Conservation (phyloP, 257 asterid species). For the Misopates orontium region DNA sequence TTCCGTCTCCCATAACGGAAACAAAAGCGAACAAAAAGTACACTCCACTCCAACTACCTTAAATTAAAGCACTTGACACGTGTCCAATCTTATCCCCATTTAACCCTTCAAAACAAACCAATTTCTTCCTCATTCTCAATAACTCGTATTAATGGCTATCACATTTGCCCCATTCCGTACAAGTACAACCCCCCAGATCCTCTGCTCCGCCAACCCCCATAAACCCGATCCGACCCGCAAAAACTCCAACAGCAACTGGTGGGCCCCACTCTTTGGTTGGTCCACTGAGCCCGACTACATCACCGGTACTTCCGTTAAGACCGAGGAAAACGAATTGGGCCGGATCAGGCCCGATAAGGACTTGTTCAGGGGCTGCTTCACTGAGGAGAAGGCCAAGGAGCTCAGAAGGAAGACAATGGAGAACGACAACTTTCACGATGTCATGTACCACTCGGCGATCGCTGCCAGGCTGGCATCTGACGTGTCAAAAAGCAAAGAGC, state of each 20-base stretch:
- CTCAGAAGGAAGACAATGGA: slow-evolving; percentile 38
- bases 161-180: slow-evolving; percentile 8
- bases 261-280: background rate
- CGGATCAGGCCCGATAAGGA: slow-evolving; percentile 15
- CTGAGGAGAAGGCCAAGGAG: slow-evolving; percentile 49
- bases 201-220: slow-evolving; percentile 20
- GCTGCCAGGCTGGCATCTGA: slow-evolving; percentile 48
- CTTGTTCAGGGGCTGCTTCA: slow-evolving; percentile 19
- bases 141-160: background rate
- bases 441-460: slow-evolving; percentile 51
- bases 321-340: background rate
- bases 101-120: too few relatives aligned
- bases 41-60: too few relatives aligned
- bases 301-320: background rate
- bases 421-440: slow-evolving; percentile 40
- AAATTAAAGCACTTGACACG: too few relatives aligned
- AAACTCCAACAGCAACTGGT: background rate
- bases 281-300: slow-evolving; percentile 3
- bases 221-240: slow-evolving; percentile 8
- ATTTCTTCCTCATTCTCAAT: too few relatives aligned
- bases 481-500: background rate
- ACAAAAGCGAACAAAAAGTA: too few relatives aligned
- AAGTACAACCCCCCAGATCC: slow-evolving; percentile 31
- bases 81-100: too few relatives aligned
- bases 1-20: too few relatives aligned